phyloP scores from a whole-genome alignment of 495 filamentous ascomycete genomes.

The Xylaria telfairii region DNA sequence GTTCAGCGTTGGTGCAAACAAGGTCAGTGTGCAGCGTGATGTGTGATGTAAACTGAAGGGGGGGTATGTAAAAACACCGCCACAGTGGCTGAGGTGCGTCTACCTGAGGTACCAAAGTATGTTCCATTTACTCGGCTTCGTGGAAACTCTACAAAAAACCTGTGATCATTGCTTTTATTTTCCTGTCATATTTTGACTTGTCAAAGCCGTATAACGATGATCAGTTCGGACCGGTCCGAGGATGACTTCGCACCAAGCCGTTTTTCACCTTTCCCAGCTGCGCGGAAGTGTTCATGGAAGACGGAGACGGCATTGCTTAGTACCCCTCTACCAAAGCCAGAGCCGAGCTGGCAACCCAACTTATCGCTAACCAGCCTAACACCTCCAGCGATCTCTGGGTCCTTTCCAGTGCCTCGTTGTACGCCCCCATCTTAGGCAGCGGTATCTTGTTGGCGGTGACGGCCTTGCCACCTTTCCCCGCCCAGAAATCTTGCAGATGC shows the following conservation, averaged over 20 bases:
- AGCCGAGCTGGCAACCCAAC: conserved; percentile 16
- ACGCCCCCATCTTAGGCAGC: conserved; percentile 31
- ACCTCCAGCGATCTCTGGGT: conserved; percentile 13
- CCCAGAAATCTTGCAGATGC: conserved; percentile 27
- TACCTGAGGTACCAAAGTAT: no score
- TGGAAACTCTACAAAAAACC: no score
- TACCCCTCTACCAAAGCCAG: conserved; percentile 15
- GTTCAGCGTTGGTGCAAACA: neutral
- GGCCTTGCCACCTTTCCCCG: conserved; percentile 16
- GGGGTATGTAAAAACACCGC: neutral
- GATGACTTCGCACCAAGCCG: no score
- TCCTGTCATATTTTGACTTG: no score
- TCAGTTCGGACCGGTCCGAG: no score
- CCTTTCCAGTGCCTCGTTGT: conserved; percentile 29
- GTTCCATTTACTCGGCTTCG: no score
- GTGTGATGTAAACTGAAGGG: neutral
- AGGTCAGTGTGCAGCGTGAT: no score
- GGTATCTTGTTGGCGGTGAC: conserved; percentile 13
- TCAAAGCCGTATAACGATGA: no score
- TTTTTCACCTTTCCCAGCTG: no score
- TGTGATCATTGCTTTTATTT: no score
- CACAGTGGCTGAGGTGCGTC: conserved; percentile 17
- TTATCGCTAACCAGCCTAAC: conserved; percentile 14
- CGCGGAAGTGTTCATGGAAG: no score
- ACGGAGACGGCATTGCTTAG: no score